Evolutionary conservation across 306 rosid species (phyloP), one percentile per base, ranked within the genome.

Genomic region (Sicyos edulis): DNA sequence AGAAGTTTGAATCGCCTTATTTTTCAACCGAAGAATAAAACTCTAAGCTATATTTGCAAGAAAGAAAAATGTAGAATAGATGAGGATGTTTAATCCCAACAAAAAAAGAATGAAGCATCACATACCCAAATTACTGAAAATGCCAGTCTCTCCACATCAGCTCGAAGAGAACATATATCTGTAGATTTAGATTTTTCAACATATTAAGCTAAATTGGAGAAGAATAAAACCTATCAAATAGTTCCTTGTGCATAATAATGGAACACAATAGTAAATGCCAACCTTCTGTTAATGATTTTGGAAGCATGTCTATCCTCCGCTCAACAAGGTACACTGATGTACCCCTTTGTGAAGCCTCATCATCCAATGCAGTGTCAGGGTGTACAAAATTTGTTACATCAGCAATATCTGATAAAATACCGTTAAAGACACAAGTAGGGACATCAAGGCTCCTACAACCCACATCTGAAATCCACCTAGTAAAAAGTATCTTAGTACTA

Each of bases 231-330:
- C 44, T 40, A 11, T 17, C 6, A 53, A 13, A 63, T 17, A 26
- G 42, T 11, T 20, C 37, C 54, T 74, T 47, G 7, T 73, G 26
- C 53, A 73, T 21, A 2, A 47, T 32, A 70, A 24, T 20, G 66
- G 17, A 73, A 26, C 45, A 57, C 37, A 45, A 13, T 13, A 55
- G 32, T 45, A 47, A 56, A 34, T 54, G 59, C 32, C 26, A 68
- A 93, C 99, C 99, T 82, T 93, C 99, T 3, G 99, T 93, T 49
- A 93, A 84, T 83, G 97, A 92, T 77, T 93, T 93, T 0, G 99
- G 99, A 84, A 93, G 99, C 99, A 93, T 93, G 81, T 91, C 99
- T 82, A 91, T 93, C 56, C 99, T 83, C 65, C 97, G 85, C 79
- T 93, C 99, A 70, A 93, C 99, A 77, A 93, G 97, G 80, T 93